phyloP scores from a whole-genome alignment of 1,284 basidiomycete species.

The Pseudozyma sp. region DNA sequence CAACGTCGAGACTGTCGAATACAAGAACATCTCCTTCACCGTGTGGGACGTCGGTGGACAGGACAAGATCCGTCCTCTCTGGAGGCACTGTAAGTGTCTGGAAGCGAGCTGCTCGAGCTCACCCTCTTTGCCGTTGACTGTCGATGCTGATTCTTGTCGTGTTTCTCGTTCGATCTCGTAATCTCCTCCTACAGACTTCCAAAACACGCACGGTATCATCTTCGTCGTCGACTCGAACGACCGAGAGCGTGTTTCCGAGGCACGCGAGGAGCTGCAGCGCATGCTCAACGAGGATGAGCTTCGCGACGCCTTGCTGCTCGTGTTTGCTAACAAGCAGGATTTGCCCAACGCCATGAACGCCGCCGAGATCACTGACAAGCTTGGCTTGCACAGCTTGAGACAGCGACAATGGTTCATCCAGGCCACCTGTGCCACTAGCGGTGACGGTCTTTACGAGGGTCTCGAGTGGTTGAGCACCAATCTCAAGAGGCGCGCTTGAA shows the following conservation, averaged over 20 bases:
- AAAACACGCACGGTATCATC: conserved; percentile 99
- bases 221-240: conserved; percentile 99
- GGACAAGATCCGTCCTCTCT: conserved; percentile 81
- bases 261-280: conserved; percentile 97
- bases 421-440: conserved; percentile 98
- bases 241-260: conserved; percentile 98
- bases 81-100: conserved; percentile 91
- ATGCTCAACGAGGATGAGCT: conserved; percentile 99
- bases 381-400: conserved; percentile 94
- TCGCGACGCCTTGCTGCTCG: conserved; percentile 95
- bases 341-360: conserved; percentile 99
- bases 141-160: neutral
- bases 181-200: conserved; percentile 79
- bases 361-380: conserved; percentile 99
- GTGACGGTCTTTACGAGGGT: conserved; percentile 99
- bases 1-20: conserved; percentile 96
- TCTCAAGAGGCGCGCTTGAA: conserved; percentile 83
- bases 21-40: conserved; percentile 99
- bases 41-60: conserved; percentile 98
- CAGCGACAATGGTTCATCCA: conserved; percentile 92
- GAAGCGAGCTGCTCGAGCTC: neutral
- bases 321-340: conserved; percentile 99
- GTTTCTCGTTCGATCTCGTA: neutral
- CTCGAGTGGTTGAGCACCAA: conserved; percentile 78
- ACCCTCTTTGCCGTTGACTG: neutral